Percentiles rank a stretch among this genome's conserved stretches.
These are phyloP conservation scores for Wakefieldia striispora DNA, from an alignment of 768 basidiomycete genomes.

Conservation along the genomic window DNA sequence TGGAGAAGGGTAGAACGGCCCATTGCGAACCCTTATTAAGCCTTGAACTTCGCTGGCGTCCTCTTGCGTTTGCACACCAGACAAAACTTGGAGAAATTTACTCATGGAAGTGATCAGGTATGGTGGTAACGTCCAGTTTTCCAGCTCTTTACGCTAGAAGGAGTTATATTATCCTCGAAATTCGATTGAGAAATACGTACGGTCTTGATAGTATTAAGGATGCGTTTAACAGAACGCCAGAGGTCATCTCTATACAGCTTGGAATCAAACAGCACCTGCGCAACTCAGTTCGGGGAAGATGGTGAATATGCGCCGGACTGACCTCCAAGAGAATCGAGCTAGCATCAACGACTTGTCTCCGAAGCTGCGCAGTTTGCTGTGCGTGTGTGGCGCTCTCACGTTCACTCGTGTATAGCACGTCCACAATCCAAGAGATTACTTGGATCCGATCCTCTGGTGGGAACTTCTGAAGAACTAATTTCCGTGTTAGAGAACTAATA, in stretches of 20 bases:
- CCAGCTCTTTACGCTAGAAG: conserved; percentile 42
- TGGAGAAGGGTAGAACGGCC: conserved; percentile 36
- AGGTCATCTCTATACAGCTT: conserved; percentile 22
- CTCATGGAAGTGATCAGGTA: conserved; percentile 38
- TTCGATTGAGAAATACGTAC: conserved; percentile 21
- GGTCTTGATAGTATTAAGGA: conserved; percentile 22
- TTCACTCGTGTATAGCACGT: conserved; percentile 41
- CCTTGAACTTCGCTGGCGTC: conserved; percentile 34
- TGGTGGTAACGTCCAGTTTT: conserved; percentile 42
- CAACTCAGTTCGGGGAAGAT: conserved; percentile 4
- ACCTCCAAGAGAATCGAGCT: conserved; percentile 46
- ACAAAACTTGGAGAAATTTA: conserved; percentile 27
- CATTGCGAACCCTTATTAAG: conserved; percentile 58
- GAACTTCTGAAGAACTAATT: conserved; percentile 47
- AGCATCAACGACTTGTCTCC: conserved; percentile 50
- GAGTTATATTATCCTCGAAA: conserved; percentile 23
- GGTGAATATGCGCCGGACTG: conserved; percentile 20
- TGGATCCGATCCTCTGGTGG: conserved; percentile 41
- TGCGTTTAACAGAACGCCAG: conserved; percentile 23
- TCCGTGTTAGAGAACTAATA: conserved; percentile 40
- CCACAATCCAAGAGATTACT: conserved; percentile 47
- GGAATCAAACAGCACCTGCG: conserved; percentile 22
- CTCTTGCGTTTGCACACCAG: conserved; percentile 24
- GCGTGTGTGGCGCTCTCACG: conserved; percentile 22
- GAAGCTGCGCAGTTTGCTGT: conserved; percentile 35